A percentile compares a stretch with the other conserved stretches of the same genome.
Evolutionary conservation across 164 flowering plant species (phyloP).

Genomic region (Piper betle): DNA sequence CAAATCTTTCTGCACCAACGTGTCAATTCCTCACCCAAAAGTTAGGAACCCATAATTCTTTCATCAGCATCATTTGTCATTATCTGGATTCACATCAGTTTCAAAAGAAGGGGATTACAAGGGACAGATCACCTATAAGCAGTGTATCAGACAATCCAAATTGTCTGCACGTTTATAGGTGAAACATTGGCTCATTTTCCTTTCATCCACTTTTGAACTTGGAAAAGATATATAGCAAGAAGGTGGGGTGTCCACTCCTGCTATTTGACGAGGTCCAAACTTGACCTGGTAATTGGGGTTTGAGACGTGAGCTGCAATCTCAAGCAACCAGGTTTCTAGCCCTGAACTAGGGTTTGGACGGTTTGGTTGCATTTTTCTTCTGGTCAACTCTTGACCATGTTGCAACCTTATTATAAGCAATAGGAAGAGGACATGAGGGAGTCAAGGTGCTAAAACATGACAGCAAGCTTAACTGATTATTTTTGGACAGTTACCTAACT

Average conservation of each 20-base stretch:
- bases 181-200: too few relatives aligned
- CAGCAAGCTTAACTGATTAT: not conserved
- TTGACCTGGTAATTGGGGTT: not conserved
- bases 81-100: too few relatives aligned
- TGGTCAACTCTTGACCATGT: not conserved
- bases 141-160: too few relatives aligned
- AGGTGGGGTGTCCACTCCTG: not conserved
- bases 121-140: too few relatives aligned
- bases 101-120: not conserved
- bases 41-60: not conserved
- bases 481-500: not conserved
- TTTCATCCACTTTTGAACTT: not conserved
- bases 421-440: not conserved
- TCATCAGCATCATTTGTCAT: not conserved
- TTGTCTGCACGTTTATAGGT: too few relatives aligned
- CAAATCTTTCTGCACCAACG: not conserved
- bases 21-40: not conserved
- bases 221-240: not conserved
- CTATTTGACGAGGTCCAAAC: not conserved
- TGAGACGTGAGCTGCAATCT: not conserved
- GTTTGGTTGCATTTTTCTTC: not conserved
- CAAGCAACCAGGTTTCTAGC: not conserved
- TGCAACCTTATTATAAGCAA: not conserved
- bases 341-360: not conserved
- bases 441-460: not conserved